Evolutionary conservation across 352 stramenopile genomes (phyloP).

Genomic region (Pythium aphanidermatum): DNA sequence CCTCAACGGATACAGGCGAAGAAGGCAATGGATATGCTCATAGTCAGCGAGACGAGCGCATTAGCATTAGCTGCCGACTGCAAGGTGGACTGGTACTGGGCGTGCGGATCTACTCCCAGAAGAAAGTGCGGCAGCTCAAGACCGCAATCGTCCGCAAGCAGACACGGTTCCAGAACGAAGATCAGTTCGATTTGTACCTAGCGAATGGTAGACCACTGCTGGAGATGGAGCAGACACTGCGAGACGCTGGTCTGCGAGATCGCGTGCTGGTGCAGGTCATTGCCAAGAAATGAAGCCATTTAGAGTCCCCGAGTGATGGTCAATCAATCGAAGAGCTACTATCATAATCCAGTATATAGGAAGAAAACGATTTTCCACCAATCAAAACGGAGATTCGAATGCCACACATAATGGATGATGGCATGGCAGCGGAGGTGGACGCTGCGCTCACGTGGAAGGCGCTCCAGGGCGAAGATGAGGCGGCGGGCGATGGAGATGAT

Average conservation of each 20-base stretch:
- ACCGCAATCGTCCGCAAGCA: constrained; percentile 29
- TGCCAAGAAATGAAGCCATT: neutral
- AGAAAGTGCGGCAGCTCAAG: constrained; percentile 54
- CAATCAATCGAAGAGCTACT: too few relatives aligned
- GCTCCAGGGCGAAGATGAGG: constrained; percentile 15
- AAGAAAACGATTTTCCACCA: too few relatives aligned
- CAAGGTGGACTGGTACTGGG: constrained; percentile 47
- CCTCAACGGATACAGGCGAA: too few relatives aligned
- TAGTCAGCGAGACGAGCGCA: constrained; percentile 13
- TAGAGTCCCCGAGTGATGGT: too few relatives aligned
- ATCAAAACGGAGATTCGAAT: too few relatives aligned
- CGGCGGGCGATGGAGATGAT: neutral
- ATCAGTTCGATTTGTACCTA: constrained; percentile 54
- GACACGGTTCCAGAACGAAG: constrained; percentile 34
- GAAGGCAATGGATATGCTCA: neutral
- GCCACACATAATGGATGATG: constrained; percentile 15
- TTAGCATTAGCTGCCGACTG: constrained; percentile 48
- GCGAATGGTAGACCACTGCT: constrained; percentile 29
- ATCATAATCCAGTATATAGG: too few relatives aligned
- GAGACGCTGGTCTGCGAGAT: constrained; percentile 28
- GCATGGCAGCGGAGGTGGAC: constrained; percentile 39
- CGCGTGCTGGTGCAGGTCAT: constrained; percentile 42
- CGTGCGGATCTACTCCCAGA: constrained; percentile 30
- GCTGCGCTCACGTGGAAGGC: constrained; percentile 45
- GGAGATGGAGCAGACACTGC: constrained; percentile 30